Conservation (phyloP, 257 asterid genomes). For the Ligustrum vulgare region DNA sequence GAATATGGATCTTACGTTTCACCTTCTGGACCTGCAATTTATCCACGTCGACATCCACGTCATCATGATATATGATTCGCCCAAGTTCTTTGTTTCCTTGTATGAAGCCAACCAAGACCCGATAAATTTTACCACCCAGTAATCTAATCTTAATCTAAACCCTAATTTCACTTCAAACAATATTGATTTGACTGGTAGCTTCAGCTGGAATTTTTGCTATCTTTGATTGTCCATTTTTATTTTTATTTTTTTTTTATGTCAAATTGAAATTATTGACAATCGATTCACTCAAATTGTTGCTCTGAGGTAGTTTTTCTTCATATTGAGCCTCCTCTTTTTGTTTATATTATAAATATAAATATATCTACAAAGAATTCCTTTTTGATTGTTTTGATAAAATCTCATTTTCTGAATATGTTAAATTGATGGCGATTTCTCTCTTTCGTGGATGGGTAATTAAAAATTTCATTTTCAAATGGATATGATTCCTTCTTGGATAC, state of each 20-base stretch:
- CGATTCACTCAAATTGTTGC: slow-evolving; percentile 29
- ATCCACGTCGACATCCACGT: neutral
- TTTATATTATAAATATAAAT: too few species aligned
- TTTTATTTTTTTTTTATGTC: slow-evolving; percentile 9
- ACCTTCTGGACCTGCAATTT: neutral
- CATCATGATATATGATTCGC: neutral
- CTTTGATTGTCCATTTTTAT: slow-evolving; percentile 13
- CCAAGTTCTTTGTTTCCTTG: slow-evolving; percentile 8
- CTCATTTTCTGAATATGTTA: neutral
- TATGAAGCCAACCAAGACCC: slow-evolving; percentile 1
- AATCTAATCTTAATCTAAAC: slow-evolving; percentile 22
- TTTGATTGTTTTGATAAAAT: neutral
- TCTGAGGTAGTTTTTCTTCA: slow-evolving; percentile 29
- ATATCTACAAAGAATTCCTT: neutral
- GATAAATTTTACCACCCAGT: neutral
- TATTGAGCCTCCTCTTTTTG: neutral
- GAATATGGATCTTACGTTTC: neutral
- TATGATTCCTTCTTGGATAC: slow-evolving; percentile 6
- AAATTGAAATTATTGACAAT: slow-evolving; percentile 10
- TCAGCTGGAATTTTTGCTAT: slow-evolving; percentile 19
- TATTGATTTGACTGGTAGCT: slow-evolving; percentile 1
- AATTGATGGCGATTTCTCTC: slow-evolving; percentile 10
- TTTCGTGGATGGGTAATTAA: slow-evolving; percentile 5
- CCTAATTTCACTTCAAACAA: slow-evolving; percentile 8
- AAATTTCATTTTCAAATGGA: slow-evolving; percentile 11